phyloP scores from a whole-genome alignment of 495 filamentous ascomycete genomes.

The Chaetomium cochliodes region DNA sequence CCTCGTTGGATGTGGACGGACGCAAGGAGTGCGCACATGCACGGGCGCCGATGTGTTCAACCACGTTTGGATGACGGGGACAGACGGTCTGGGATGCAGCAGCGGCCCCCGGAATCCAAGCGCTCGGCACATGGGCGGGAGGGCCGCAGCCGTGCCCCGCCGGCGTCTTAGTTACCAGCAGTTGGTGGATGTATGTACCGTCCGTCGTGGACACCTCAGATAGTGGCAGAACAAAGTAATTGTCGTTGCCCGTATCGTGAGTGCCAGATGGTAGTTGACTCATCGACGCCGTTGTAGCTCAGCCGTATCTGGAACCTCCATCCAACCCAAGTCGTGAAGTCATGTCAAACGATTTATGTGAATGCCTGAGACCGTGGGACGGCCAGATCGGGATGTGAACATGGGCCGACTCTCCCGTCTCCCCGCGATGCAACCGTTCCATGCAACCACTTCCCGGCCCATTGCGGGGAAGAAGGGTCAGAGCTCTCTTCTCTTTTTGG shows the following conservation, averaged over 20 bases:
- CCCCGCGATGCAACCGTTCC: conserved; percentile 21
- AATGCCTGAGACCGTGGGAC: neutral
- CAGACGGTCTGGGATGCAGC: neutral
- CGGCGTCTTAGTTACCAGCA: neutral
- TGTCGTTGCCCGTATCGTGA: neutral
- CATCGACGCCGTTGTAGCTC: neutral
- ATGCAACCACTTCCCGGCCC: conserved; percentile 6
- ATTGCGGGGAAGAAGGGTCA: conserved; percentile 23
- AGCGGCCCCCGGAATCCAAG: neutral
- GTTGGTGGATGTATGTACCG: neutral
- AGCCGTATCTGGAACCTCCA: neutral
- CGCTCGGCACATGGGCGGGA: neutral
- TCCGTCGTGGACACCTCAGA: neutral
- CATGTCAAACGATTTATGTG: neutral
- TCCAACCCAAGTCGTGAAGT: neutral
- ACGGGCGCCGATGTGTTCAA: neutral
- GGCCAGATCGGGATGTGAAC: neutral
- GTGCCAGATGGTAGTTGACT: neutral
- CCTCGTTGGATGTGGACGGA: neutral
- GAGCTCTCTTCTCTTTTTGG: conserved; percentile 1
- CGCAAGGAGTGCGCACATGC: neutral
- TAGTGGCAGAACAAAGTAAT: neutral
- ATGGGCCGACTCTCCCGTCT: neutral
- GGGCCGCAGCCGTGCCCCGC: neutral
- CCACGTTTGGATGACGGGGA: neutral